phyloP scores from a whole-genome alignment of 345 rosid species.

The Atalantia buxifolia region DNA sequence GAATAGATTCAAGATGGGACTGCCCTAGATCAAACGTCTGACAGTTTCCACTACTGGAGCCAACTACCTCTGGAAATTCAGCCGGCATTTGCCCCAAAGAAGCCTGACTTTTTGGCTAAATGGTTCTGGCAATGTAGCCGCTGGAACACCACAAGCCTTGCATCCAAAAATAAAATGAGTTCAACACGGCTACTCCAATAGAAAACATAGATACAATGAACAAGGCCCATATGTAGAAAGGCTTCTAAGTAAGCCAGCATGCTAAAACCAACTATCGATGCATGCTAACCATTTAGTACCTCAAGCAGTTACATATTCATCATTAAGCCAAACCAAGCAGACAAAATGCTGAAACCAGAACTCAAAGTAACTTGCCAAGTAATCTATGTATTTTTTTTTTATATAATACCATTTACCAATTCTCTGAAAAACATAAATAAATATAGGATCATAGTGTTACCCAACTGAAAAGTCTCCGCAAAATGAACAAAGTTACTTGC shows the following conservation, averaged over 20 bases:
- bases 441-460: no score
- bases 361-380: background rate
- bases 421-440: no score
- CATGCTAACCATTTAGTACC: background rate
- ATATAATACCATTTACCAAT: no score
- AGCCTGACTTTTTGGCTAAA: conserved; percentile 16
- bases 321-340: background rate
- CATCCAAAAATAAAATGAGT: background rate
- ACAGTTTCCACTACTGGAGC: background rate
- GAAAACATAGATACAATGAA: background rate
- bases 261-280: background rate
- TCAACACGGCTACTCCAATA: background rate
- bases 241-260: background rate
- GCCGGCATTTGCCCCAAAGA: background rate
- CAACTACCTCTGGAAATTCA: conserved; percentile 12
- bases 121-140: conserved; percentile 35
- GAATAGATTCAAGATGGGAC: background rate
- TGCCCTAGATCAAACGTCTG: conserved; percentile 9
- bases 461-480: no score
- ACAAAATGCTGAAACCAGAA: no score
- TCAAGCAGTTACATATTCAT: background rate
- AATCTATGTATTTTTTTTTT: no score
- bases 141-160: conserved; percentile 41
- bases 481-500: background rate
- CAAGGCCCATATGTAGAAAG: background rate